Base-by-base conservation (phyloP, 192 early-diverging fungal species). In the Linnemannia hyalina region DNA sequence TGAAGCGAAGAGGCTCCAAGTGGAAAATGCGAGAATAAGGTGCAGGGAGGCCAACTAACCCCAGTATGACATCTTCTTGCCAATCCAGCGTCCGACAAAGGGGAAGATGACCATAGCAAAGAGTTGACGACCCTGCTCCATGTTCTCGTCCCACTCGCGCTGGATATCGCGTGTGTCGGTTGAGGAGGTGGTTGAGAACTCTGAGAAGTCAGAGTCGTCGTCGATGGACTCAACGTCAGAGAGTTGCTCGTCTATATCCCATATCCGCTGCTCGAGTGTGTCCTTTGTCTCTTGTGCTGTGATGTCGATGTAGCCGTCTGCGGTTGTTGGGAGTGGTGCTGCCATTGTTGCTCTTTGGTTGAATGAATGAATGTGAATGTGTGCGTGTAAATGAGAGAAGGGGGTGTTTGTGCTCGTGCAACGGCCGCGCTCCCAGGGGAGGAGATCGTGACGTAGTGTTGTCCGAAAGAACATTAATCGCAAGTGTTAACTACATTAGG, bases 91-190 rank as follows among this genome's bases (percentile, higher is more conserved):
- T 9, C 91, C 91, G 49, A 90, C 79, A 83, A 79, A 89, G 26
- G 91, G 91, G 29, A 92, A 90, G 63, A 92, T 85, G 42, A 92
- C 91, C 13, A 92, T 77, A 15, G 91, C 90, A 70, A 90, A 83
- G 22, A 92, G 60, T 16, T 86, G 78, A 20, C 83, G 77, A 18
- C 90, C 81, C 49, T 92, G 91, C 40, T 88, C 88, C 75, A 90
- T 89, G 74, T 84, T 90, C 80, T 92, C 91, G 74, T 92, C 90
- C 91, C 91, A 92, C 77, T 92, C 90, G 22, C 76, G 68, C 68
- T 92, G 89, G 35, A 88, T 89, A 78, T 92, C 91, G 9, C 85
- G 78, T 4, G 88, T 86, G 38, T 54, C 55, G 22, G 81, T 85
- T 23, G 88, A 82, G 0, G 80, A 85, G 26, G 83, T 85, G 44